Percentiles rank a stretch among this genome's conserved stretches.
Conservation (phyloP, 371 early-diverging fungal genomes). For the Mortierella sp. region DNA sequence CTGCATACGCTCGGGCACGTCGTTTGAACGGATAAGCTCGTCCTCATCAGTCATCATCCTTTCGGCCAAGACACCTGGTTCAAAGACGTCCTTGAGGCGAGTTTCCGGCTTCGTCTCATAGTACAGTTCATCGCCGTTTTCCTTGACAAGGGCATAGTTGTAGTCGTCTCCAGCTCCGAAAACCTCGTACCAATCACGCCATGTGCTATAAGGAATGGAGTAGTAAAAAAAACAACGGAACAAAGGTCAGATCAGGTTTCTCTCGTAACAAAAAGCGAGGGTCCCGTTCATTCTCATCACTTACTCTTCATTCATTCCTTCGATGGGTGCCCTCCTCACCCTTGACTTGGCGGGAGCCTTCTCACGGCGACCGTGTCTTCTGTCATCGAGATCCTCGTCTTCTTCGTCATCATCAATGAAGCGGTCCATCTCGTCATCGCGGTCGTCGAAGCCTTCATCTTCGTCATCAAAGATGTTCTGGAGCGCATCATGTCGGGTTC, state of each 20-base stretch:
- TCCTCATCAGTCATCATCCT: constrained; percentile 94
- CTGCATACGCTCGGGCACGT: constrained; percentile 96
- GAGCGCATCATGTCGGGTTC: constrained; percentile 50
- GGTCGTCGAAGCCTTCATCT: constrained; percentile 54
- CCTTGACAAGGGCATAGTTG: constrained; percentile 77
- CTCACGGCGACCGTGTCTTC: constrained; percentile 51
- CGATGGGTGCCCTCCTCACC: constrained; percentile 72
- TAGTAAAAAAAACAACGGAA: too few relatives aligned
- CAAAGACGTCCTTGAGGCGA: constrained; percentile 84
- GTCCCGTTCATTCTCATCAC: neutral
- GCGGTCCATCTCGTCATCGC: constrained; percentile 54
- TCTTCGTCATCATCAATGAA: constrained; percentile 67
- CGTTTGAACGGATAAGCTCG: constrained; percentile 86
- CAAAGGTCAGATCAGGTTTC: too few relatives aligned
- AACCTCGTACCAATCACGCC: constrained; percentile 86
- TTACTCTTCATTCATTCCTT: constrained; percentile 75
- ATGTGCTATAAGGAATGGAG: constrained; percentile 61
- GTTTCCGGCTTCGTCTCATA: constrained; percentile 60
- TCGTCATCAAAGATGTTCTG: constrained; percentile 70
- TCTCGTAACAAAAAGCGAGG: too few relatives aligned
- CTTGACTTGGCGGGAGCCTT: constrained; percentile 57
- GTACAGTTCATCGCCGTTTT: constrained; percentile 42
- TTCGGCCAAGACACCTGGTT: constrained; percentile 89
- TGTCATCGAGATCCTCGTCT: constrained; percentile 45
- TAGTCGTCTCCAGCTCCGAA: constrained; percentile 95